Evolutionary conservation across 805 yeast species (phyloP), one percentile per base, ranked within the genome.

Genomic region (Hanseniaspora vineae): DNA sequence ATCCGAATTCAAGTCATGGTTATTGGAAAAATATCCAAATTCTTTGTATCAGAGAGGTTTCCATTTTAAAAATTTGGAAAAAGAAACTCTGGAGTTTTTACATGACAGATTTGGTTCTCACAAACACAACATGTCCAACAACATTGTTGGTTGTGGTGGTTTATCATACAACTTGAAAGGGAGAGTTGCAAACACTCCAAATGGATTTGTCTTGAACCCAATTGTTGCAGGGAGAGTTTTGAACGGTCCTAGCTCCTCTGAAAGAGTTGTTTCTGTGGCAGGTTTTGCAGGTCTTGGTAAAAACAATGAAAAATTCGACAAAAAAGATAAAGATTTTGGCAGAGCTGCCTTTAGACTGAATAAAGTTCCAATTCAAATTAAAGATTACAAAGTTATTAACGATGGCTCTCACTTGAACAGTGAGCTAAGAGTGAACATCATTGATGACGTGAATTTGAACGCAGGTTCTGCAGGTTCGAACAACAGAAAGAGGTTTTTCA

Each of bases 141-240:
- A 46, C 10, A 60, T 77, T 43, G 73, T 80, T 47, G 94, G 88
- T 32, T 76, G 84, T 8, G 95, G 83, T 31, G 95, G 95, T 6
- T 70, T 85, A 50, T 74, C 85, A 1, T 86, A 84, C 56, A 70
- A 69, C 39, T 73, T 82, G 51, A 73, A 71, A 49, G 95, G 95
- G 6, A 74, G 86, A 60, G 66, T 86, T 37, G 59, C 68, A 49
- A 82, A 78, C 60, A 70, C 83, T 3, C 92, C 94, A 19, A 77
- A 80, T 56, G 95, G 95, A 45, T 64, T 78, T 20, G 66, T 73
- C 44, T 62, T 66, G 12, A 75, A 73, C 29, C 66, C 66, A 46
- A 69, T 81, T 40, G 77, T 76, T 17, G 84, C 88, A 14, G 94
- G 90, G 50, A 77, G 95, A 69, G 65, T 77, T 43, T 66, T 76